Evolutionary conservation across 2,329 filamentous ascomycete genomes (phyloP).

Genomic region (Trichophyton rubrum): DNA sequence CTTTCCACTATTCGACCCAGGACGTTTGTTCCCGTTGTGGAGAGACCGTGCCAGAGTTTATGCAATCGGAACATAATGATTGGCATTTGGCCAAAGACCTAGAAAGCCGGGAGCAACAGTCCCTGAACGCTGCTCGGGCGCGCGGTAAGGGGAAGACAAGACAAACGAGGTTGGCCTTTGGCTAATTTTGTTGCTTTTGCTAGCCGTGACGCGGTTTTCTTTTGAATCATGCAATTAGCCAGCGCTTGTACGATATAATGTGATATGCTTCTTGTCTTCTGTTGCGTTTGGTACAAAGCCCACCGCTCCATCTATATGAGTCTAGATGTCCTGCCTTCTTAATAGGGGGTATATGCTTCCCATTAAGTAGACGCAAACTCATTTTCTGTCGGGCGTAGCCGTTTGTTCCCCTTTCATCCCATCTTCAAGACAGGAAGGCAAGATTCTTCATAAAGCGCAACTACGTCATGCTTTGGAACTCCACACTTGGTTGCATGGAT

Average conservation of each 20-base stretch:
- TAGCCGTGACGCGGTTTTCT: neutral
- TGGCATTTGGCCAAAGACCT: slow-evolving; percentile 92
- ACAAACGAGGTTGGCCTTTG: slow-evolving; percentile 13
- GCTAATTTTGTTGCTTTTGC: neutral
- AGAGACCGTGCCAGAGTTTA: slow-evolving; percentile 43
- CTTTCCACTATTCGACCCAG: neutral
- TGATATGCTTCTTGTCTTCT: neutral
- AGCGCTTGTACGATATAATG: neutral
- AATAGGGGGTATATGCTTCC: too few species aligned
- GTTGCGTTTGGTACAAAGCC: neutral
- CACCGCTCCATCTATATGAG: too few species aligned
- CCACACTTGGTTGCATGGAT: neutral
- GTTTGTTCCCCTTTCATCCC: neutral
- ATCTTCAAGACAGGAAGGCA: neutral
- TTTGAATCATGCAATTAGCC: neutral
- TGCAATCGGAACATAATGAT: slow-evolving; percentile 68
- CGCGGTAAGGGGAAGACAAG: slow-evolving; percentile 8
- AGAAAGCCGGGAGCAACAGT: slow-evolving; percentile 8
- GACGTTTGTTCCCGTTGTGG: slow-evolving; percentile 53
- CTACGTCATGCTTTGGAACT: neutral
- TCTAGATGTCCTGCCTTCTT: too few species aligned
- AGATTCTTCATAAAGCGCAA: neutral
- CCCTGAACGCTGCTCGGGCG: neutral
- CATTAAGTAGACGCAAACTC: too few species aligned
- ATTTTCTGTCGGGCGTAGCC: neutral